phyloP scores from a whole-genome alignment of 805 yeast species.

The Priceomyces fermenticarens region DNA sequence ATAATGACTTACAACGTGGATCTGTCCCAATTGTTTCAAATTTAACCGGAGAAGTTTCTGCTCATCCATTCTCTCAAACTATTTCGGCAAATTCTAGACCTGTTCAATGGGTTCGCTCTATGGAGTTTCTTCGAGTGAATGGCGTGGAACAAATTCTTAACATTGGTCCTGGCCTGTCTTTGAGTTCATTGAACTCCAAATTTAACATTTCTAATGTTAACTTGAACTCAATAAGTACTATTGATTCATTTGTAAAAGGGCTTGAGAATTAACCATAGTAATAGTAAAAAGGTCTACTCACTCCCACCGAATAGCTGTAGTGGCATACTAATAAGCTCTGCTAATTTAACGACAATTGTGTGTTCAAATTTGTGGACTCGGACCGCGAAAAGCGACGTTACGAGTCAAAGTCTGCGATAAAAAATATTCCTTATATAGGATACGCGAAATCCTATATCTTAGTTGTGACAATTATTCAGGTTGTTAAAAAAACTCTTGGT shows the following conservation, averaged over 20 bases:
- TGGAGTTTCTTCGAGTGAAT: conserved; percentile 17
- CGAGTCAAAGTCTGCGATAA: neutral
- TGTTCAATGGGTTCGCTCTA: conserved; percentile 40
- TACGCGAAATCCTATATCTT: no score
- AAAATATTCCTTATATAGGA: neutral
- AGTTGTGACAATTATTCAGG: no score
- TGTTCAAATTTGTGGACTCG: neutral
- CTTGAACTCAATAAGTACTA: conserved; percentile 2
- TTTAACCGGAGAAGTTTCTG: conserved; percentile 24
- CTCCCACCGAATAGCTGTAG: no score
- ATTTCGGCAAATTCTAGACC: conserved; percentile 42
- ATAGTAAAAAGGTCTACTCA: neutral
- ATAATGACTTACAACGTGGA: conserved; percentile 3
- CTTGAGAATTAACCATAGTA: neutral
- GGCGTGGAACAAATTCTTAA: conserved; percentile 22
- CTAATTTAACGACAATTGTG: no score
- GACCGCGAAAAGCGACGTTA: neutral
- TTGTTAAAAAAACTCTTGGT: conserved; percentile 2
- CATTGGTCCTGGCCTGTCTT: conserved; percentile 39
- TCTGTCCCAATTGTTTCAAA: conserved; percentile 37
- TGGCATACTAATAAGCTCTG: no score
- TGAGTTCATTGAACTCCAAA: conserved; percentile 21
- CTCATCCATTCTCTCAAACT: conserved; percentile 26
- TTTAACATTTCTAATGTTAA: conserved; percentile 10
- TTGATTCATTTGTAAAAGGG: conserved; percentile 4